Evolutionary conservation across 1,284 basidiomycete species (phyloP).

Genomic region (Ustilago esculenta): DNA sequence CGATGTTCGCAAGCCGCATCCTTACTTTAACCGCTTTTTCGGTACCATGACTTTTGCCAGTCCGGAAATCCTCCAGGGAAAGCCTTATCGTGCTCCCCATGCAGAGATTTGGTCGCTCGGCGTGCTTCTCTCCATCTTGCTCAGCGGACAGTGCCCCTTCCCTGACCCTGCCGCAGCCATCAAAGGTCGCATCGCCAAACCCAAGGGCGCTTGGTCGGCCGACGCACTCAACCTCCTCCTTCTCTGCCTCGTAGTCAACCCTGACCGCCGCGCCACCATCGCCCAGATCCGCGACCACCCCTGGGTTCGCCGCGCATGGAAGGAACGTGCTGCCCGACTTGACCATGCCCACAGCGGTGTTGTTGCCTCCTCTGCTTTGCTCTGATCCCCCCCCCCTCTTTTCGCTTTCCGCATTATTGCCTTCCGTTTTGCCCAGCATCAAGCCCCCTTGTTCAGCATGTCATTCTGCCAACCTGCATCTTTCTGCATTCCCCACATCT

Average conservation of each 20-base stretch:
- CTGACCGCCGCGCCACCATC: constrained; percentile 76
- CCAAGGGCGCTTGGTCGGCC: constrained; percentile 51
- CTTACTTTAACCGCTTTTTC: constrained; percentile 72
- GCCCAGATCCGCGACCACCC: constrained; percentile 77
- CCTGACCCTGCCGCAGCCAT: constrained; percentile 77
- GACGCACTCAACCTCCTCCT: constrained; percentile 74
- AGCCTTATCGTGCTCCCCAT: constrained; percentile 75
- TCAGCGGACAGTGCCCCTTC: constrained; percentile 87
- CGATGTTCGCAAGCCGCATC: constrained; percentile 75
- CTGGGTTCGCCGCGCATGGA: constrained; percentile 73
- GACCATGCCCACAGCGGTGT: neutral
- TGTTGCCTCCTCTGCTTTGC: neutral
- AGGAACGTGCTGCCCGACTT: constrained; percentile 43
- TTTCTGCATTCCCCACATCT: constrained; percentile 13
- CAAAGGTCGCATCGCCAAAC: constrained; percentile 68
- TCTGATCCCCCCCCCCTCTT: neutral
- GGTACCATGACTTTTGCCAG: constrained; percentile 65
- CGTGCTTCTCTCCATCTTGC: constrained; percentile 83
- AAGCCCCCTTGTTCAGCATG: too few relatives aligned
- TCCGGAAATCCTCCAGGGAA: constrained; percentile 81
- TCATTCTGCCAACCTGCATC: constrained; percentile 9
- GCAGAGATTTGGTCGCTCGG: constrained; percentile 93
- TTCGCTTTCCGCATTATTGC: neutral
- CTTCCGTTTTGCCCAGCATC: neutral
- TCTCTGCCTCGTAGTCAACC: constrained; percentile 79